Conservation (phyloP, 345 rosid genomes). For the Kandelia obovata region DNA sequence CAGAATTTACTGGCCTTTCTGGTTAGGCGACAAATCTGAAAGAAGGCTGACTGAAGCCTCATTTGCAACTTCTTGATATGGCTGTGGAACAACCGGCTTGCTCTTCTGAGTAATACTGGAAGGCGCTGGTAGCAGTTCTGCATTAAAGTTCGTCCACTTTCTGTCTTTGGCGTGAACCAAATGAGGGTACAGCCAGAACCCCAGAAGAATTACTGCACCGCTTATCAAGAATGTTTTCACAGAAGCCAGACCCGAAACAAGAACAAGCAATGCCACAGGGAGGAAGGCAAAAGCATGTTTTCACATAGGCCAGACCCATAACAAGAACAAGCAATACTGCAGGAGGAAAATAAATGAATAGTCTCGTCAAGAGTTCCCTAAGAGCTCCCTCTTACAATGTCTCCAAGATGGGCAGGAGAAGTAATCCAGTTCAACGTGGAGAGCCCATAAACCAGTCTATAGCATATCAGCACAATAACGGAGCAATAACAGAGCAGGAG, state of each 20-base stretch:
- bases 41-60: constrained; percentile 54
- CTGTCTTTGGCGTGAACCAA: constrained; percentile 45
- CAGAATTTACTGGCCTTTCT: constrained; percentile 19
- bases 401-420: too few relatives aligned
- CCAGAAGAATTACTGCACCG: constrained; percentile 46
- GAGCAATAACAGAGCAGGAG: too few relatives aligned
- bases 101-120: constrained; percentile 1
- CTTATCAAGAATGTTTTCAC: constrained; percentile 57
- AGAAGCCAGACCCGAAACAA: constrained; percentile 75
- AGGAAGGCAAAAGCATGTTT: constrained; percentile 56
- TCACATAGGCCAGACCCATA: constrained; percentile 70
- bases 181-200: constrained; percentile 55
- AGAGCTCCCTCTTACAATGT: too few relatives aligned
- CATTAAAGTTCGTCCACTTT: constrained; percentile 46
- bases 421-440: too few relatives aligned
- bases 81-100: constrained; percentile 14
- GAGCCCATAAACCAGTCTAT: too few relatives aligned
- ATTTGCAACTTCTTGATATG: constrained; percentile 35
- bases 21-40: constrained; percentile 11
- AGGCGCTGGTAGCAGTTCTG: constrained; percentile 23
- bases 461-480: too few relatives aligned
- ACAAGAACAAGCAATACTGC: constrained; percentile 63
- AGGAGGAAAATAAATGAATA: constrained; percentile 62
- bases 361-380: too few relatives aligned
- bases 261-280: constrained; percentile 69